Evolutionary conservation across 306 rosid genomes (phyloP), one percentile per base, ranked within the genome.

Genomic region (Inga laurina): DNA sequence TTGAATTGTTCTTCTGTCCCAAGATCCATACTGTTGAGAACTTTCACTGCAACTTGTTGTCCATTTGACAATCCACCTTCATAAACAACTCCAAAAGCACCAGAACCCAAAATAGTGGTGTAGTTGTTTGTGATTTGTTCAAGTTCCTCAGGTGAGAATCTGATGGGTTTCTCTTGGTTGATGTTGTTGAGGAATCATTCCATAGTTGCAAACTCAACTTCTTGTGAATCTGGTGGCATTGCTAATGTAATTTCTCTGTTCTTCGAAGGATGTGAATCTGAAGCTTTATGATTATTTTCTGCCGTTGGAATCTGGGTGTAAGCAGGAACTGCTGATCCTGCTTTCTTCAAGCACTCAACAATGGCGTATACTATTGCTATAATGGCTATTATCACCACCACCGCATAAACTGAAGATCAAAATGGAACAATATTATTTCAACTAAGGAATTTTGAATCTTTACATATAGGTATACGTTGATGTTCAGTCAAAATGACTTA

Each of bases 261-360:
- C 14, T 65, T 21, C 64, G 88, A 83, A 51, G 76, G 32, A 57
- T 41, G 32, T 48, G 89, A 72, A 4, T 44, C 32, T n/a, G 84
- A 80, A 48, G 68, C 51, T 75, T 62, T 74, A 46, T 79, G 66
- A 77, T 21, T 59, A 0, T 83, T 72, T 5, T 89, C 88, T 61
- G 32, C 73, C 10, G 80, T 78, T 48, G 83, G 27, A 82, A 89
- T 46, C 59, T 75, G 83, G 32, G 83, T 16, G 57, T 89, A 87
- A 32, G 86, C 66, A 10, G 92, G 88, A 75, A 87, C 82, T 16
- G 74, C 81, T 54, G 81, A 80, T 82, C 92, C 90, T 81, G 85
- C 84, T 80, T 85, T 89, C 87, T 80, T 89, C 85, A 89, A 83
- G 86, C 92, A 89, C 19, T 89, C 56, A 76, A 87, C 62, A 15